Conservation (phyloP, 768 basidiomycete species). For the Lactarius deliciosus region DNA sequence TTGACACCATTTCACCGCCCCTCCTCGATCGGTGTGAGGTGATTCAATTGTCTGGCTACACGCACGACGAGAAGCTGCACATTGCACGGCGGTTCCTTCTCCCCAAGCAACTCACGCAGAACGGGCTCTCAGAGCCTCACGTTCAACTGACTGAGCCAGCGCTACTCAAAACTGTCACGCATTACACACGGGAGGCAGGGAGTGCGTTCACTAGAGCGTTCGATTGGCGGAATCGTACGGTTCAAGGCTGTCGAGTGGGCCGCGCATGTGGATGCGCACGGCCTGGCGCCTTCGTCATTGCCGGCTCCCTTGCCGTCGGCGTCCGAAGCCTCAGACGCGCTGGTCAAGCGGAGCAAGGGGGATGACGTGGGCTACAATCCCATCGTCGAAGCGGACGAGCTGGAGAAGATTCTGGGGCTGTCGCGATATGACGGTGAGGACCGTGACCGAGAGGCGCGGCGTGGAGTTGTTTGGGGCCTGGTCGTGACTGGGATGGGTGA, state of each 20-base stretch:
- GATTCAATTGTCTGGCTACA: constrained; percentile 81
- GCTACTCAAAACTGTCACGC: constrained; percentile 67
- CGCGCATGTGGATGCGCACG: constrained; percentile 50
- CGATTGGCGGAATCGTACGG: constrained; percentile 84
- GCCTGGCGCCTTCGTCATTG: constrained; percentile 30
- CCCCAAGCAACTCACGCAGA: constrained; percentile 82
- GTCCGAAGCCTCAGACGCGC: not conserved
- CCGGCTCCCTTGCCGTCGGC: constrained; percentile 1
- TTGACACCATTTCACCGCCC: constrained; percentile 87
- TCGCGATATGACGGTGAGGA: constrained; percentile 81
- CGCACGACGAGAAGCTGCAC: constrained; percentile 87
- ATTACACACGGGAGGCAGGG: constrained; percentile 91
- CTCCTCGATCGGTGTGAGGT: constrained; percentile 89
- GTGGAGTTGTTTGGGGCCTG: constrained; percentile 81
- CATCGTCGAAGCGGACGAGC: constrained; percentile 62
- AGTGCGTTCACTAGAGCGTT: constrained; percentile 85
- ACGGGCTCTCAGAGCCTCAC: constrained; percentile 64
- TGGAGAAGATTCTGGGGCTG: constrained; percentile 84
- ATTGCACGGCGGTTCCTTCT: constrained; percentile 86
- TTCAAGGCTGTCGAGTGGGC: constrained; percentile 93
- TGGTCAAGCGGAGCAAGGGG: not conserved
- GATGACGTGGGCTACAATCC: constrained; percentile 45
- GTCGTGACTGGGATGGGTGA: constrained; percentile 89
- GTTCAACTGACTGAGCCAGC: constrained; percentile 69
- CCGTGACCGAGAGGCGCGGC: constrained; percentile 65